phyloP scores from a whole-genome alignment of 73 alveolate genomes.

The Uronychia binucleata region DNA sequence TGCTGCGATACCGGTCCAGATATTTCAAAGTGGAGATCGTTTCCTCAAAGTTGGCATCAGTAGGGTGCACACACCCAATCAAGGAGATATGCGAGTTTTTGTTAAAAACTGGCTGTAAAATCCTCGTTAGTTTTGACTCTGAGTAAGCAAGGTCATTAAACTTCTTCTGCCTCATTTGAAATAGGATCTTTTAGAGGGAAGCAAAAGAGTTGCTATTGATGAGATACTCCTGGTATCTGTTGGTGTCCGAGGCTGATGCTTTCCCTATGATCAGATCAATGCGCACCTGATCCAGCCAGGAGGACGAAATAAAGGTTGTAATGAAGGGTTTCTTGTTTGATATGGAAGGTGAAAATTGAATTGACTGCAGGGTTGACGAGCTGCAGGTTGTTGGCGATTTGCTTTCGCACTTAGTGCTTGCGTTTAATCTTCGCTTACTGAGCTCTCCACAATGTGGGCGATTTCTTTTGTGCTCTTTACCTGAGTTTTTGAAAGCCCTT shows the following conservation, averaged over 20 bases:
- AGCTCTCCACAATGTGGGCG: slow-evolving; percentile 11
- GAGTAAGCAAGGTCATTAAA: background rate
- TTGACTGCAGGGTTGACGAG: background rate
- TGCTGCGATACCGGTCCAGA: background rate
- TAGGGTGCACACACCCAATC: slow-evolving; percentile 23
- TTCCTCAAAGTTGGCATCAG: slow-evolving; percentile 23
- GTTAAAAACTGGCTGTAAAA: background rate
- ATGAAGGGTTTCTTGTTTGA: background rate
- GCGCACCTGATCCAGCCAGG: background rate
- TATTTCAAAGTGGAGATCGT: slow-evolving; percentile 24
- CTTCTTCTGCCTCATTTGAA: background rate
- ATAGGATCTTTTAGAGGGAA: background rate
- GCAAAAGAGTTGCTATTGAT: background rate
- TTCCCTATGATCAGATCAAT: background rate
- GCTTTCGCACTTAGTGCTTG: background rate
- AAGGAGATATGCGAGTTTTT: slow-evolving; percentile 3
- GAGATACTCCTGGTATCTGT: background rate
- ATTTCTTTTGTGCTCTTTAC: slow-evolving; percentile 14
- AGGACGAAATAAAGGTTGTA: background rate
- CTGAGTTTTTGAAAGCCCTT: background rate
- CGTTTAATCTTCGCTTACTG: background rate
- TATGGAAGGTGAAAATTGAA: background rate
- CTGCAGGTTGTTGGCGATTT: background rate
- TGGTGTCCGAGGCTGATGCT: background rate
- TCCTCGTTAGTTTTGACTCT: slow-evolving; percentile 32